Base-by-base conservation (phyloP, 1,284 basidiomycete genomes). In the Sanghuangporus baumii region DNA sequence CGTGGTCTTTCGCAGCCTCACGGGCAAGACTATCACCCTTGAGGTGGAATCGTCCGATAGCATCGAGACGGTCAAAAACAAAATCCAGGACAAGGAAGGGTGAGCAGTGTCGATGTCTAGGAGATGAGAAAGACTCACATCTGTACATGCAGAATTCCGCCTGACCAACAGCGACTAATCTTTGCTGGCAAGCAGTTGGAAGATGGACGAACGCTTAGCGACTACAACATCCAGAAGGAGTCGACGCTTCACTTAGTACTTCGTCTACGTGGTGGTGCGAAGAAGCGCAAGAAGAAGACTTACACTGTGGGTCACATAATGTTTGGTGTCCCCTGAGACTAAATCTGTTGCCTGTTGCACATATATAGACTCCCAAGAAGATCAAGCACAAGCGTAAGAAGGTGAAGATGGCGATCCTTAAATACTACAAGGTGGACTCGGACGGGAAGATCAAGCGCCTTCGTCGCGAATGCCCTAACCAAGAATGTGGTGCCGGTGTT, bases 271-370 rank as follows among this genome's bases (percentile, higher is more conserved):
- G 94, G 94, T 84, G 95, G 94, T 85, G 94, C 89, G 70, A 96
- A 96, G 92, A 98, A 98, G 89, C 88, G 96, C 78, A 99, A 99
- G 89, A 99, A 98, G 87, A 98, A 98, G 89, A 95, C 93, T 64
- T 97, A 97, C 92, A 94, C 85, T 77, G 89, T 89, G 46, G 16
- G 85, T 76, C 5, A 26, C 3, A 26, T 26, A 43, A 20, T 55
- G 12, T 56, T 67, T 36, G 66, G 47, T 46, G 31, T 6, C 41
- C 11, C 55, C 41, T 16, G n/a, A 64, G 43, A 50, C 38, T 61
- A 59, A 64, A 56, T n/a, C 43, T 46, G 9, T 57, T 31, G 26
- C 3, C 26, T 67, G 57, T 66, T 37, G 50, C 23, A 38, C 51
- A 51, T 46, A 43, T 69, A 51, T 71, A 95, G 93, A 96, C 95